Conservation (phyloP, 768 basidiomycete species). For the Pulveroboletus sp. region DNA sequence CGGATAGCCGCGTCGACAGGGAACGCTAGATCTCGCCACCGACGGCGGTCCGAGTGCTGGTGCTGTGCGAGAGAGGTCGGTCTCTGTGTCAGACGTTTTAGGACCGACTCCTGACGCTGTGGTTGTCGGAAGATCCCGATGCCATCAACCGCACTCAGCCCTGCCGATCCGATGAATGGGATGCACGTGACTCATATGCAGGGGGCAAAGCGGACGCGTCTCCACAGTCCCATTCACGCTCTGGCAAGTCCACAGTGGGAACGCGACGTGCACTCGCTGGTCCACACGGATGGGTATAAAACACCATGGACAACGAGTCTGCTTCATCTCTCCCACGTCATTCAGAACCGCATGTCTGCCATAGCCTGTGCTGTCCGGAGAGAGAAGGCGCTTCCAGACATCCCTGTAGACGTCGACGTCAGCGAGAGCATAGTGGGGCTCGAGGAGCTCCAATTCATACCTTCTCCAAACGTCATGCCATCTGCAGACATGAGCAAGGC, state of each 20-base stretch:
- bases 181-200: too few relatives aligned
- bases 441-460: not conserved
- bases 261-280: not conserved
- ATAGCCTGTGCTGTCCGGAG: slow-evolving; percentile 8
- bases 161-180: too few relatives aligned
- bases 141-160: too few relatives aligned
- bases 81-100: too few relatives aligned
- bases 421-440: not conserved
- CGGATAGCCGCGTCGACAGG: too few relatives aligned
- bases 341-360: not conserved
- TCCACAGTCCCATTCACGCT: not conserved
- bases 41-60: too few relatives aligned
- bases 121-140: too few relatives aligned
- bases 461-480: not conserved
- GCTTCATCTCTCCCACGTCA: not conserved
- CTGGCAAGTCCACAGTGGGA: too few relatives aligned
- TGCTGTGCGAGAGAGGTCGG: too few relatives aligned
- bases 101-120: too few relatives aligned
- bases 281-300: slow-evolving; percentile 9
- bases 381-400: slow-evolving; percentile 21
- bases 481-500: slow-evolving; percentile 1
- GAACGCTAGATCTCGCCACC: too few relatives aligned
- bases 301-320: too few relatives aligned
- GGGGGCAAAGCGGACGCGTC: not conserved
- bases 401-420: slow-evolving; percentile 12